These are phyloP conservation scores for Peltaster fructicola DNA, from an alignment of 2,329 filamentous ascomycete species.

Conservation along the genomic window DNA sequence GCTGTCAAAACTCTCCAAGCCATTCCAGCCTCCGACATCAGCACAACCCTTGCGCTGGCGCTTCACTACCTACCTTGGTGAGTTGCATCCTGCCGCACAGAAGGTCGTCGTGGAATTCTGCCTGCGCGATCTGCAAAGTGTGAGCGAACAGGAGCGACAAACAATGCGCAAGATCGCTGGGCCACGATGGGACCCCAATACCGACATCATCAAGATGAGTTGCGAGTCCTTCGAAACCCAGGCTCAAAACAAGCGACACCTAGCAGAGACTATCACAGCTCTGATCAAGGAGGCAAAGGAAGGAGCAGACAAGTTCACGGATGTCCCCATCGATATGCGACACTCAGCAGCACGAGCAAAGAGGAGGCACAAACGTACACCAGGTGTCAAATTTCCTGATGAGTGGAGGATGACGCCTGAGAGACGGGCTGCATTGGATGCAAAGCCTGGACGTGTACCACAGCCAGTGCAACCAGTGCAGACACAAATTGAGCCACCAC, in stretches of 20 bases:
- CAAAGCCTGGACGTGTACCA: slow-evolving; percentile 30
- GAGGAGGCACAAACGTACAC: slow-evolving; percentile 30
- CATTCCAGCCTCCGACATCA: slow-evolving; percentile 53
- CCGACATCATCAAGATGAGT: slow-evolving; percentile 69
- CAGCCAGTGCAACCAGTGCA: slow-evolving; percentile 21
- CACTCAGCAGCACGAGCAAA: slow-evolving; percentile 29
- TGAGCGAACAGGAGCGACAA: slow-evolving; percentile 48
- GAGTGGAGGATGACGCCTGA: slow-evolving; percentile 65
- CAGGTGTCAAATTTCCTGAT: slow-evolving; percentile 54
- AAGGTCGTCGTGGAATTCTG: slow-evolving; percentile 92
- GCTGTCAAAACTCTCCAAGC: slow-evolving; percentile 61
- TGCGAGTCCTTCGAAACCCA: slow-evolving; percentile 69
- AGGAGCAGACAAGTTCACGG: slow-evolving; percentile 62
- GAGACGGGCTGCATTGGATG: slow-evolving; percentile 47
- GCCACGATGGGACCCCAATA: slow-evolving; percentile 70
- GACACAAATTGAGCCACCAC: slow-evolving; percentile 4
- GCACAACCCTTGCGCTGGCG: slow-evolving; percentile 72
- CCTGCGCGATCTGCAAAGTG: slow-evolving; percentile 53
- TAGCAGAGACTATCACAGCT: slow-evolving; percentile 58
- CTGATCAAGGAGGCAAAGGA: slow-evolving; percentile 61
- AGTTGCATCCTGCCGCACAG: slow-evolving; percentile 72
- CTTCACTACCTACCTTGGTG: slow-evolving; percentile 92
- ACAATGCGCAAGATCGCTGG: slow-evolving; percentile 85
- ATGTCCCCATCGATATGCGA: slow-evolving; percentile 75
- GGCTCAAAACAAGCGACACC: slow-evolving; percentile 92